Evolutionary conservation across 768 basidiomycete genomes (phyloP), one percentile per base, ranked within the genome.

Genomic region (Lentinula sp.): DNA sequence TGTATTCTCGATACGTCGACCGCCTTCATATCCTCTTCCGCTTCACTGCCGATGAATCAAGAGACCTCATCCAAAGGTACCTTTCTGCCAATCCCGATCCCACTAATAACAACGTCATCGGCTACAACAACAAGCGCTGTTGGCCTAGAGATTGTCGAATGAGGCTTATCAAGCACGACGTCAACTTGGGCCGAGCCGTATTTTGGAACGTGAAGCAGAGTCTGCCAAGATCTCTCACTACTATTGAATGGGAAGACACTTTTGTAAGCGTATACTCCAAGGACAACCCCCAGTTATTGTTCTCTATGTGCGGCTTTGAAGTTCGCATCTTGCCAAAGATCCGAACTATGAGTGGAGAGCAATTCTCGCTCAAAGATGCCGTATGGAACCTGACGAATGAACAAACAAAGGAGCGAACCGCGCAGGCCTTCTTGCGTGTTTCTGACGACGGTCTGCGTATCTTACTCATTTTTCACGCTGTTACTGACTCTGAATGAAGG

Each of bases 121-220:
- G 96, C 0, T 99, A 98, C 75, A 98, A 98, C 78, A 98, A 98
- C 80, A 97, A 96, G 75, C 88, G 94, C 54, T 98, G 97, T 77
- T 99, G 97, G 97, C 97, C 97, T 41, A 85, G 95, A 66, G 97
- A 99, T 75, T 99, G 97, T 73, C 89, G 97, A 62, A 99, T 99
- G 97, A 82, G 97, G 37, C 81, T 99, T 61, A 96, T 97, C 81
- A 99, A 99, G 76, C 97, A 99, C 73, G 97, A 99, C 71, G 97
- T 98, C 75, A 98, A 99, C 74, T 80, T 99, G 49, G 97, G 96
- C 20, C 85, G 97, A 63, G 97, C 97, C 2, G 97, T 98, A 8
- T 98, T 97, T 77, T 99, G 96, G 97, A 98, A 99, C 70, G 93
- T 98, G 73, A 97, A 98, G 77, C 95, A 98, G 73, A 92, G 92